Base-by-base conservation (phyloP, 1,284 basidiomycete species). In the Anthracocystis setariae region DNA sequence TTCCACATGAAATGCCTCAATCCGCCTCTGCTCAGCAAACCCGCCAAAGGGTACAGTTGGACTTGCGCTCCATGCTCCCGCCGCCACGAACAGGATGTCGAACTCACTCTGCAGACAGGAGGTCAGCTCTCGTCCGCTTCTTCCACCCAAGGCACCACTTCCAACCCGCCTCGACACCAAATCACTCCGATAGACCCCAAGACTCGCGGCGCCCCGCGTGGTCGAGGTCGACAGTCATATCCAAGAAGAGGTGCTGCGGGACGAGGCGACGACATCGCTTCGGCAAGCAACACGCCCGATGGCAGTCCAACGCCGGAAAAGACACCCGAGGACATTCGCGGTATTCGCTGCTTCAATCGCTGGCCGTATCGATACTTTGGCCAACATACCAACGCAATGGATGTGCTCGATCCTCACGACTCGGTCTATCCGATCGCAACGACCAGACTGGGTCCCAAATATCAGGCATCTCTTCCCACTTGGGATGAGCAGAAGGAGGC, bases 361-460 rank as follows among this genome's bases (percentile, higher is more conserved):
- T 97, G 94, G 94, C 93, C 93, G 1, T 96, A 94, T 85, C 87
- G 94, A 60, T 97, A 97, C 84, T 97, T 97, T 84, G 94, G 94
- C 13, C 88, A 92, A 84, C 91, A 94, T 84, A 96, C 94, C 2
- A 88, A 91, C 33, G 93, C 92, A 21, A 71, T 61, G 42, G 60
- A 77, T 58, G 68, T 72, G 13, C 60, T 79, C 90, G 93, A 96
- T 86, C 89, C 92, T 35, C 92, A 97, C 83, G 94, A 97, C 85
- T 88, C 92, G 56, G 95, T 96, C 82, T 97, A 94, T 83, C 93
- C 94, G 57, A 90, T 92, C 46, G 89, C 92, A 8, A 91, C 92
- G 2, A 94, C 92, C 15, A 89, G 94, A 17, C 87, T 92, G 23
- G 94, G 94, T 4, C 87, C 89, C 48, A 94, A 92, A 79, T 97